These are phyloP conservation scores for Lactarius hengduanensis DNA, from an alignment of 768 basidiomycete species.

Conservation along the genomic window DNA sequence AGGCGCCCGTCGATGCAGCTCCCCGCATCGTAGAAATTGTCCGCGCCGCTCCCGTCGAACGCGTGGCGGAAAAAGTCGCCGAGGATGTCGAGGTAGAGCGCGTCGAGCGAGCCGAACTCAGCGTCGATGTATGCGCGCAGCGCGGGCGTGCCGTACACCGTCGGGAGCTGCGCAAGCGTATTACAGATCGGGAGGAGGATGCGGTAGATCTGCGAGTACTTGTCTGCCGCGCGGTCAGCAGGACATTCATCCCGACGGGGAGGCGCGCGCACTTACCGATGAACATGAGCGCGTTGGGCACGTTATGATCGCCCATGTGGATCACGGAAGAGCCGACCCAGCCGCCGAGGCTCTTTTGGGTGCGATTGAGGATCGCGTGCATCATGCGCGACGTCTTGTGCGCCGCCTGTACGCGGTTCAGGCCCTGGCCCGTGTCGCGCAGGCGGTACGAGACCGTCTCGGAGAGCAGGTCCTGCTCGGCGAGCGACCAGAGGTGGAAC, in stretches of 20 bases:
- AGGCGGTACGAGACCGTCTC: constrained; percentile 73
- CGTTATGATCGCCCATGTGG: constrained; percentile 87
- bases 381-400: constrained; percentile 91
- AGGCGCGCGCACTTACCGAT: constrained; percentile 46
- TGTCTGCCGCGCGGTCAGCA: constrained; percentile 45
- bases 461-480: constrained; percentile 79
- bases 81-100: constrained; percentile 66
- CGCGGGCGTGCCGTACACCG: constrained; percentile 65
- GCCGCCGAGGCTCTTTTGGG: constrained; percentile 73
- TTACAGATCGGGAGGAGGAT: constrained; percentile 87
- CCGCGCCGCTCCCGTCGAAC: constrained; percentile 89
- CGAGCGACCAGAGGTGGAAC: constrained; percentile 83
- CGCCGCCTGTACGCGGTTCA: constrained; percentile 83
- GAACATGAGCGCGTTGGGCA: constrained; percentile 83
- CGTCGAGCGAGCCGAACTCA: constrained; percentile 78
- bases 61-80: constrained; percentile 86
- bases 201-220: constrained; percentile 89
- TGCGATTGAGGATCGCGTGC: constrained; percentile 82
- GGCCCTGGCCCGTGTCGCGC: constrained; percentile 87
- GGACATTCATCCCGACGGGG: background rate
- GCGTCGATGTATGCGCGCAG: constrained; percentile 73
- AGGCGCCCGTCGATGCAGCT: constrained; percentile 81
- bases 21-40: constrained; percentile 87
- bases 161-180: constrained; percentile 68
- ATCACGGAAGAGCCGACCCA: constrained; percentile 89